Evolutionary conservation across 2,329 filamentous ascomycete genomes (phyloP), one percentile per base, ranked within the genome.

Genomic region (Venturiaceae sp.): DNA sequence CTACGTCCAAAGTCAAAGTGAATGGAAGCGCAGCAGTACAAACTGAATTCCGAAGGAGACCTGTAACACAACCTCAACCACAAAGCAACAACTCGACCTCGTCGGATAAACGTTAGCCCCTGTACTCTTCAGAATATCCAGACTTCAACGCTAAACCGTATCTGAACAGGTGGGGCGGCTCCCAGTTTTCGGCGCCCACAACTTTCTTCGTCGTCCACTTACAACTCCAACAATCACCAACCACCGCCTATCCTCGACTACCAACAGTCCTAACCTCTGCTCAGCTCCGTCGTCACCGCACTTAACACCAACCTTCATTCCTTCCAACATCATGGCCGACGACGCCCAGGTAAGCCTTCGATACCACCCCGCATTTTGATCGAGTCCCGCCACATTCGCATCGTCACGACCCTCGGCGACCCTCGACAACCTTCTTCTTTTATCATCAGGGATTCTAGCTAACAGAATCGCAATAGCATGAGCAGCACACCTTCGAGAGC

Each of bases 401-500:
- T n/a, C 57, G 23, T 30, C 60, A 61, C 57, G 62, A 36, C n/a
- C 44, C 41, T 33, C 16, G 23, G 8, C 55, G 30, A 32, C 71
- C 70, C 71, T 69, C 71, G 71, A 69, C 70, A 69, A 66, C 61
- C 66, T 63, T 65, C 64, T 62, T 66, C 66, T 65, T 59, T 64
- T 61, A 64, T 65, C 63, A 30, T n/a, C 36, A 33, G 39, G 23
- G 53, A 34, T 21, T 21, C 28, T 26, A 14, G 32, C 54, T 44
- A 34, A 54, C 52, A 36, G 2, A 23, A 56, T 28, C 37, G 54
- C 36, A 36, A 60, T 67, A 80, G 77, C 77, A 80, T 76, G 77
- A 80, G 73, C 73, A 80, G 74, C 74, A 85, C 75, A 85, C 81
- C 77, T 97, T 97, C 84, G 91, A 96, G 68, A 87, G 85, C 78